phyloP scores from a whole-genome alignment of 2,329 filamentous ascomycete species.

The Parastagonospora avenae region DNA sequence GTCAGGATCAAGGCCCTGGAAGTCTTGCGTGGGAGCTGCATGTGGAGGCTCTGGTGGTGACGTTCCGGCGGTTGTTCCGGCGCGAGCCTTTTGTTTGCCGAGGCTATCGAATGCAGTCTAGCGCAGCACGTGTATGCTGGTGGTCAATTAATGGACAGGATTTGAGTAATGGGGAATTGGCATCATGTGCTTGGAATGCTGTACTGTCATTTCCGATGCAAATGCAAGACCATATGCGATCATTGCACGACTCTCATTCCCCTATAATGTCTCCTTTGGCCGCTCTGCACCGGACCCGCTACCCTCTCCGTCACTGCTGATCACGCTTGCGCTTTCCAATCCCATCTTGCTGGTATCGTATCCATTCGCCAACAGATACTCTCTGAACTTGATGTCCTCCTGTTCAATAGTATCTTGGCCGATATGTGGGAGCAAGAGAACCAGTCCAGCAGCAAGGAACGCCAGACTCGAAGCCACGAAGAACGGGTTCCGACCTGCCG shows the following conservation, averaged over 20 bases:
- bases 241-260: not conserved
- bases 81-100: no score
- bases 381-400: slow-evolving; percentile 78
- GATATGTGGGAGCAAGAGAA: slow-evolving; percentile 75
- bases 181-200: no score
- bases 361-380: slow-evolving; percentile 73
- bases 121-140: no score
- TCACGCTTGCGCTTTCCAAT: slow-evolving; percentile 10
- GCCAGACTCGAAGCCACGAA: slow-evolving; percentile 81
- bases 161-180: no score
- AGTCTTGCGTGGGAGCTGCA: no score
- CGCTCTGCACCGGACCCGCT: not conserved
- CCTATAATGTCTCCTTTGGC: not conserved
- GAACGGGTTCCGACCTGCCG: slow-evolving; percentile 82
- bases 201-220: no score
- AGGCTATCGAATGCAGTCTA: no score
- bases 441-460: slow-evolving; percentile 69
- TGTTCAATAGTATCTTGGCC: slow-evolving; percentile 80
- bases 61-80: no score
- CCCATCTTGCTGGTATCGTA: slow-evolving; percentile 72
- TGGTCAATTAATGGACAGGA: no score
- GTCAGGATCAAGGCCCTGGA: no score
- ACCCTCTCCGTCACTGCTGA: slow-evolving; percentile 11
- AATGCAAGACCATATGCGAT: no score
- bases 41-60: no score